A percentile compares a stretch with the other conserved stretches of the same genome.
phyloP scores from a whole-genome alignment of 2,329 filamentous ascomycete species.

The Myotisia sp. region DNA sequence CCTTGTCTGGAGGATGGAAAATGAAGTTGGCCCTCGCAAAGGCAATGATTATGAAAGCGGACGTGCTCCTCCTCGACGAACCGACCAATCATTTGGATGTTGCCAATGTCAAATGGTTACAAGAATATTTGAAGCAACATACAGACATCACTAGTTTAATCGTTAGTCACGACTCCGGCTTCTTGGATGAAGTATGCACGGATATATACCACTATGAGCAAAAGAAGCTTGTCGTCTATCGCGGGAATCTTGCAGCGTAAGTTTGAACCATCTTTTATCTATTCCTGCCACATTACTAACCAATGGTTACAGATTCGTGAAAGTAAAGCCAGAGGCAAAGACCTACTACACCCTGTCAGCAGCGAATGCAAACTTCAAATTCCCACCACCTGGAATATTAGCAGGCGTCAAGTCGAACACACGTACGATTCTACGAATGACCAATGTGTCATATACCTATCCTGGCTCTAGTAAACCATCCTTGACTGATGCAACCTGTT shows the following conservation, averaged over 20 bases:
- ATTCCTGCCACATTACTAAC: conserved; percentile 9
- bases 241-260: conserved; percentile 36
- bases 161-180: conserved; percentile 94
- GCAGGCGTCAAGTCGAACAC: conserved; percentile 92
- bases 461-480: conserved; percentile 79
- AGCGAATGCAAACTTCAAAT: conserved; percentile 88
- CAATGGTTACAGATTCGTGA: conserved; percentile 48
- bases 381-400: conserved; percentile 86
- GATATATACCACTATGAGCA: conserved; percentile 98
- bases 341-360: conserved; percentile 94
- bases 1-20: conserved; percentile 96
- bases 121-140: conserved; percentile 90
- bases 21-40: conserved; percentile 97
- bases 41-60: conserved; percentile 93
- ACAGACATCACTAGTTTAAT: conserved; percentile 94
- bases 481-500: conserved; percentile 73
- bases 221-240: conserved; percentile 65
- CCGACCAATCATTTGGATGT: conserved; percentile 98
- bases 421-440: conserved; percentile 89
- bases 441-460: conserved; percentile 80
- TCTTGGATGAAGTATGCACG: conserved; percentile 92
- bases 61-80: conserved; percentile 92
- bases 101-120: conserved; percentile 86
- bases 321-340: conserved; percentile 83
- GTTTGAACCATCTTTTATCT: conserved; percentile 3